Percentiles rank a stretch among this genome's conserved stretches.
Conservation (phyloP, 495 filamentous ascomycete genomes). For the Aspergillus bertholletiae region DNA sequence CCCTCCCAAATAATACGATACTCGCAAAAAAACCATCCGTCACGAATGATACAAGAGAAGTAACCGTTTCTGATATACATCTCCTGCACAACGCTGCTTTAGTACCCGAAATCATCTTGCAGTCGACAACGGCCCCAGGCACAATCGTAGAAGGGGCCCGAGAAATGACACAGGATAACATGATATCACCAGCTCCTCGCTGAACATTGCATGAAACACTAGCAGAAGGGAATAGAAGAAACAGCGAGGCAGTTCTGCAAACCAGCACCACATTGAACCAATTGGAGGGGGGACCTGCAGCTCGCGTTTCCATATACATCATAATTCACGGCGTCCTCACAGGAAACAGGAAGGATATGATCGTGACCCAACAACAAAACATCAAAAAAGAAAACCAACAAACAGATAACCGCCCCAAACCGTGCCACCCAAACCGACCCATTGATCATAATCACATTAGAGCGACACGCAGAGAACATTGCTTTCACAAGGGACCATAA, state of each 20-base stretch:
- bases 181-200: slow-evolving; percentile 1
- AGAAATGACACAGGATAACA: background rate
- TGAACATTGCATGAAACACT: background rate
- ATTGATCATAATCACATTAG: slow-evolving; percentile 25
- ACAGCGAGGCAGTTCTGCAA: background rate
- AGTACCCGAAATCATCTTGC: background rate
- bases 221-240: background rate
- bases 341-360: background rate
- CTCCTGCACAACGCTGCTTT: background rate
- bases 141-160: background rate
- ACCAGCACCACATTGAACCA: background rate
- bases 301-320: background rate
- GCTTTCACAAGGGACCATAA: slow-evolving; percentile 10
- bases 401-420: slow-evolving; percentile 26
- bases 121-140: background rate
- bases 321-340: background rate
- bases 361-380: background rate
- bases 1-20: background rate
- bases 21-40: background rate
- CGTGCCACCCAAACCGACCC: slow-evolving; percentile 22
- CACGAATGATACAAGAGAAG: background rate
- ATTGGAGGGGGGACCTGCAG: background rate
- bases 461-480: slow-evolving; percentile 13
- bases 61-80: background rate
- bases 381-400: background rate